A percentile compares a stretch with the other conserved stretches of the same genome.
Evolutionary conservation across 331 rosid species (phyloP).

Genomic region (Cydonia oblonga): DNA sequence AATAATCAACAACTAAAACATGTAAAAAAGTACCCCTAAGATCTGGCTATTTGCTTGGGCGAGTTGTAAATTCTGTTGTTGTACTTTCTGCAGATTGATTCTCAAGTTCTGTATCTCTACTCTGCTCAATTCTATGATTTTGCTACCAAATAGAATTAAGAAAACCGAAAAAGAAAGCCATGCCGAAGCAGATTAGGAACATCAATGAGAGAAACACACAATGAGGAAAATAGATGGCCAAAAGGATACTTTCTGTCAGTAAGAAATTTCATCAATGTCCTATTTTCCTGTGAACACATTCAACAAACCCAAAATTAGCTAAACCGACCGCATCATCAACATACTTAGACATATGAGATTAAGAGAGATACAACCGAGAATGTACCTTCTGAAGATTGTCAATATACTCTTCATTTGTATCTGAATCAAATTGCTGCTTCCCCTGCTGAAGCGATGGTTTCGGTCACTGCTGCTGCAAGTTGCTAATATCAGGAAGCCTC

Average conservation of each 20-base stretch:
- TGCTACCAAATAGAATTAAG: conserved; percentile 35
- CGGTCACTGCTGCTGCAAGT: conserved; percentile 24
- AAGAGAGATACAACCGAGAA: background rate
- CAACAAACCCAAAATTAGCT: background rate
- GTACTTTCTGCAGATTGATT: conserved; percentile 41
- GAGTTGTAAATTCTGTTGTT: conserved; percentile 60
- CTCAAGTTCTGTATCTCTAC: conserved; percentile 47
- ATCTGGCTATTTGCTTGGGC: conserved; percentile 61
- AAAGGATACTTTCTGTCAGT: conserved; percentile 62
- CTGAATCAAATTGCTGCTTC: conserved; percentile 19
- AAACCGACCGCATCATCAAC: background rate
- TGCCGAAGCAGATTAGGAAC: background rate
- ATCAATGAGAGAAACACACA: background rate
- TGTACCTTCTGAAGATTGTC: conserved; percentile 52
- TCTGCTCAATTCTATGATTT: conserved; percentile 38
- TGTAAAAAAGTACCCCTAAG: conserved; percentile 40
- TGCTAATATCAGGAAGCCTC: conserved; percentile 63
- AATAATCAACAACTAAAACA: background rate
- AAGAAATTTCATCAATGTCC: conserved; percentile 37
- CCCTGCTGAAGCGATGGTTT: conserved; percentile 14
- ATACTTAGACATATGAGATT: background rate
- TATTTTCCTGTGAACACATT: conserved; percentile 50
- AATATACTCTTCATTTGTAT: conserved; percentile 15
- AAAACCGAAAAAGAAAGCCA: conserved; percentile 6
- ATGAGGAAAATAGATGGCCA: conserved; percentile 3